Percentiles rank a stretch among this genome's conserved stretches.
Conservation (phyloP, 345 rosid species). For the Corymbia maculata region DNA sequence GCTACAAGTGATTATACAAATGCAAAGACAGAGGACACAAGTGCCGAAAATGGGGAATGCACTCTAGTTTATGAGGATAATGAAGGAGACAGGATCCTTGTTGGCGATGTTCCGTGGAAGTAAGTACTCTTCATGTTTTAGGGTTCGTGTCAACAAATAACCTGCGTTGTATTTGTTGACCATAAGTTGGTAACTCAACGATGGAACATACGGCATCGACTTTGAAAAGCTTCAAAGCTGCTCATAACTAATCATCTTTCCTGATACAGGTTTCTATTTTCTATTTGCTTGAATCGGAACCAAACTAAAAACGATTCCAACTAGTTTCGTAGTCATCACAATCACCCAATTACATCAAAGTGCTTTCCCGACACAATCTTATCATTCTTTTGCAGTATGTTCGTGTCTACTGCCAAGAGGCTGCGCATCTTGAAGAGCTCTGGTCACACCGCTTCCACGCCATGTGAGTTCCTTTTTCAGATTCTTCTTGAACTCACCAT, state of each 20-base stretch:
- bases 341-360: background rate
- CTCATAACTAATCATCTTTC: background rate
- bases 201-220: background rate
- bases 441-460: background rate
- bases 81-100: constrained; percentile 44
- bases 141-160: background rate
- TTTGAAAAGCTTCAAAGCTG: background rate
- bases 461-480: constrained; percentile 7
- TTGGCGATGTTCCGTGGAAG: constrained; percentile 46
- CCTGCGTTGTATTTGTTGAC: background rate
- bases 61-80: constrained; percentile 36
- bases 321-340: background rate
- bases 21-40: background rate
- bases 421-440: constrained; percentile 34
- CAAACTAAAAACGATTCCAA: background rate
- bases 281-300: background rate
- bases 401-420: constrained; percentile 33
- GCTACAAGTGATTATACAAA: background rate
- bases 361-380: background rate
- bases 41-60: constrained; percentile 12
- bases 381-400: constrained; percentile 25
- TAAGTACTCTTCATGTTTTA: constrained; percentile 1
- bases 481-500: background rate
- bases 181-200: background rate
- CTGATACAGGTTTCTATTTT: background rate